phyloP scores from a whole-genome alignment of 164 flowering plant species.

The Vitis rotundifolia region DNA sequence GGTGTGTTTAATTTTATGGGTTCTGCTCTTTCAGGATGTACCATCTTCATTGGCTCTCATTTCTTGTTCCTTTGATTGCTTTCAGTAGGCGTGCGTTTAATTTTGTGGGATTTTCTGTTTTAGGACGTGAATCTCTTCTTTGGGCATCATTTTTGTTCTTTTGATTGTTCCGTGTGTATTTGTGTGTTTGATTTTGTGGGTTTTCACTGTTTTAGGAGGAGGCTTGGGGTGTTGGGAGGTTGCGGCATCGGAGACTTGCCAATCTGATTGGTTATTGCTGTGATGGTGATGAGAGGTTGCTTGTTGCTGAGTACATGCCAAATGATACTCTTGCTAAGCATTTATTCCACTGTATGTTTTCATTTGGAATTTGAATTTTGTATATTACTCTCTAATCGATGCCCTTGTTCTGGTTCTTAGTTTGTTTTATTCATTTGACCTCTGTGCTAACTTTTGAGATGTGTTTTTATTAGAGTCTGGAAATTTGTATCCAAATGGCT shows the following conservation, averaged over 20 bases:
- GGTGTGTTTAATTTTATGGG: not conserved
- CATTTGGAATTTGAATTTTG: not conserved
- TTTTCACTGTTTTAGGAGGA: slow-evolving; percentile 36
- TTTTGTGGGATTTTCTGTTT: not conserved
- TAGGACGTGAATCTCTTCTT: too few relatives aligned
- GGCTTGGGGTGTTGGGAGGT: slow-evolving; percentile 53
- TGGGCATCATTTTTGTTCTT: too few relatives aligned
- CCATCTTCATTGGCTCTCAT: too few relatives aligned
- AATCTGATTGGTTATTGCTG: slow-evolving; percentile 48
- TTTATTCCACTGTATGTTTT: slow-evolving; percentile 50
- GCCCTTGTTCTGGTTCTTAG: not conserved
- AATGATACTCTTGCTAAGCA: slow-evolving; percentile 62
- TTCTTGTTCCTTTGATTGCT: not conserved
- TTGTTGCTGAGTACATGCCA: slow-evolving; percentile 56
- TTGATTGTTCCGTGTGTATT: not conserved
- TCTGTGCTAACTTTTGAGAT: too few relatives aligned
- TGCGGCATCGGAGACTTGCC: slow-evolving; percentile 34
- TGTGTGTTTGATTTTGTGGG: not conserved
- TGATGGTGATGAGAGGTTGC: slow-evolving; percentile 45
- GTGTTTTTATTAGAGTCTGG: too few relatives aligned
- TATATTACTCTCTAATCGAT: not conserved
- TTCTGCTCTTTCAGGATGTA: not conserved
- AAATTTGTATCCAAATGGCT: too few relatives aligned
- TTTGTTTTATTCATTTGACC: not conserved
- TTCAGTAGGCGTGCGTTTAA: slow-evolving; percentile 1